These are phyloP conservation scores for Pseudocohnilembus persalinus DNA, from an alignment of 169 alveolate species.

Conservation along the genomic window DNA sequence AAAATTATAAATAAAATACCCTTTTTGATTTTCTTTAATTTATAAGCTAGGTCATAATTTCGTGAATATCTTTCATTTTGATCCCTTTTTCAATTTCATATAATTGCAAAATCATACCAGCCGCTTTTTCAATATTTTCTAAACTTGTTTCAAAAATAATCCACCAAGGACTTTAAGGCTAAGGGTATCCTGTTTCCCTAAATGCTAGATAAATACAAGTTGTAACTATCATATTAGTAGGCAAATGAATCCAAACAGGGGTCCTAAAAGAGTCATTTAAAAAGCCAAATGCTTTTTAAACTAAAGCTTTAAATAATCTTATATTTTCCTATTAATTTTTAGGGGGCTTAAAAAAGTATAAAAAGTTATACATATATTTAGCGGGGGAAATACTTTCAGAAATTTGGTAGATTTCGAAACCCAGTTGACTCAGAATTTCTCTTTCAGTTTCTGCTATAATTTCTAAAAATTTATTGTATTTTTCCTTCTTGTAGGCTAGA, in stretches of 20 bases:
- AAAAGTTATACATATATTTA: slow-evolving; percentile 18
- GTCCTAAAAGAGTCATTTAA: slow-evolving; percentile 20
- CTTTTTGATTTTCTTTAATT: not conserved
- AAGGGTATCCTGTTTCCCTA: not conserved
- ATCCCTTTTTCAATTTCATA: not conserved
- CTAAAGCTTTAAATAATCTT: slow-evolving; percentile 10
- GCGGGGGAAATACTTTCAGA: slow-evolving; percentile 4
- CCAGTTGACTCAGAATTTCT: slow-evolving; percentile 15
- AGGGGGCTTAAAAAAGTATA: slow-evolving; percentile 16
- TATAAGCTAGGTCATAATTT: not conserved
- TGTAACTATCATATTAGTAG: slow-evolving; percentile 14
- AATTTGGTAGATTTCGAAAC: slow-evolving; percentile 23
- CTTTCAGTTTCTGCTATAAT: slow-evolving; percentile 19
- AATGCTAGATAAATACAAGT: slow-evolving; percentile 25
- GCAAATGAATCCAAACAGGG: slow-evolving; percentile 4
- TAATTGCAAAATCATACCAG: slow-evolving; percentile 4
- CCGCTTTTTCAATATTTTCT: slow-evolving; percentile 9
- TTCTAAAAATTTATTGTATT: not conserved
- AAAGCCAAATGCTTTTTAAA: slow-evolving; percentile 12
- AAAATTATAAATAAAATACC: not conserved
- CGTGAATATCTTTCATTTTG: not conserved
- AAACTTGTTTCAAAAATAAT: slow-evolving; percentile 23
- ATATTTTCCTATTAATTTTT: not conserved
- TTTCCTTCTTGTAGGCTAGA: not conserved
- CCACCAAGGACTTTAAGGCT: slow-evolving; percentile 30